Base-by-base conservation (phyloP, 257 asterid species). In the Forsythia viridissima region DNA sequence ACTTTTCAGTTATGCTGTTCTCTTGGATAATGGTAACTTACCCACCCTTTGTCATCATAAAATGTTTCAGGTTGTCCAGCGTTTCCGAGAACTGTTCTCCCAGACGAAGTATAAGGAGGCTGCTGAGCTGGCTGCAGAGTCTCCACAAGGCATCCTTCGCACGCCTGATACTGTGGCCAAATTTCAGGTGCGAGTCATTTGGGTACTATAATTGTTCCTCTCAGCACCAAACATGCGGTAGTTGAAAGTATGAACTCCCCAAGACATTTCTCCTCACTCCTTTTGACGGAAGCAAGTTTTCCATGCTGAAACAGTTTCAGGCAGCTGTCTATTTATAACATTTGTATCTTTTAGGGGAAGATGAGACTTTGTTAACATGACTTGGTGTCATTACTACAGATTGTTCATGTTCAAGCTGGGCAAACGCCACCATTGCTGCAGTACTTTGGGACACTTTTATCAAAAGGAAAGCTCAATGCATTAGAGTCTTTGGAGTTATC, bases 361-460 rank as follows among this genome's bases (percentile, higher is more conserved):
- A 57, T 18, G 37, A 38, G 70, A 37, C 75, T 75, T 63, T 34
- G 38, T 65, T 70, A n/a, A 48, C 43, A 18, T 76, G n/a, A 38
- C 68, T 59, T 69, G 21, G 24, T 71, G 30, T 81, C 34, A 30
- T 1, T 0, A 0, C 80, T 86, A 81, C 89, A 96, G 99, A 96
- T 98, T 80, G 99, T 96, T 81, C 99, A 97, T 79, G 98, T 93
- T 86, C 99, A 96, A 90, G 93, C 97, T 84, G 98, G 99, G 82
- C 97, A 93, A 87, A 96, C 99, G 37, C 99, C 99, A 37, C 99
- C 99, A 34, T 79, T 96, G 87, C 90, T 96, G 87, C 99, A 96
- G 87, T 96, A 93, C 76, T 96, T 96, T 87, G 99, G 99, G 74
- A 96, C 99, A 40, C 85, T 96, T 82, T 80, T 96, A 77, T 93